Conservation (phyloP, 305 asterid species). For the Stenogyne calaminthoides region DNA sequence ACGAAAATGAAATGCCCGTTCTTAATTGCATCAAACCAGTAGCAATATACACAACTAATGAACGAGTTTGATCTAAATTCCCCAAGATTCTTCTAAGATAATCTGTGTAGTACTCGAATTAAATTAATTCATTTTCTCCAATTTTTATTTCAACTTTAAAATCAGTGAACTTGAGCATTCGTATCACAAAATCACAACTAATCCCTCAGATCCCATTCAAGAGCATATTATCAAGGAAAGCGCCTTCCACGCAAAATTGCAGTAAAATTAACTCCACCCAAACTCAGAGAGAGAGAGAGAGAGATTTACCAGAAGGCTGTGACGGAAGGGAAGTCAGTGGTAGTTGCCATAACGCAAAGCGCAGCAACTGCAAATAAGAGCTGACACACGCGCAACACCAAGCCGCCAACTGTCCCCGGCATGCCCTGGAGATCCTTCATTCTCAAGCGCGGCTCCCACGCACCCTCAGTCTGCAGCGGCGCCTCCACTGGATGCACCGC, state of each 20-base stretch:
- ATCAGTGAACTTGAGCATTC: background rate
- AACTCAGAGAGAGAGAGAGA: background rate
- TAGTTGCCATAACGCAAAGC: slow-evolving; percentile 80
- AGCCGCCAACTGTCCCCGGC: slow-evolving; percentile 93
- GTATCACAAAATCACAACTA: background rate
- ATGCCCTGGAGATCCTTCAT: slow-evolving; percentile 92
- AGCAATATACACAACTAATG: background rate
- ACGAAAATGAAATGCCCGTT: background rate
- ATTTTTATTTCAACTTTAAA: too few species aligned
- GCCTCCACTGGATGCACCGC: slow-evolving; percentile 69
- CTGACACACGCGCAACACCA: slow-evolving; percentile 65
- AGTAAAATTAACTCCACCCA: slow-evolving; percentile 1
- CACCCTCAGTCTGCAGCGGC: slow-evolving; percentile 72
- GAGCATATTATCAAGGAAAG: background rate
- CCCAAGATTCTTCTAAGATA: background rate
- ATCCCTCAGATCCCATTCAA: background rate
- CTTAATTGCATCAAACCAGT: background rate
- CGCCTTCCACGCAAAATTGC: background rate
- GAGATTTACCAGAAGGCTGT: slow-evolving; percentile 83
- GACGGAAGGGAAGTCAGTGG: slow-evolving; percentile 85
- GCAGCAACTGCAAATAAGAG: slow-evolving; percentile 71
- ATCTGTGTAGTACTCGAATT: background rate
- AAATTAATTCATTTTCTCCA: background rate
- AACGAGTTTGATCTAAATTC: background rate
- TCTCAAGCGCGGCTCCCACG: slow-evolving; percentile 70